Evolutionary conservation across 208 protist species (phyloP).

Genomic region (Acanthamoeba sp.): DNA sequence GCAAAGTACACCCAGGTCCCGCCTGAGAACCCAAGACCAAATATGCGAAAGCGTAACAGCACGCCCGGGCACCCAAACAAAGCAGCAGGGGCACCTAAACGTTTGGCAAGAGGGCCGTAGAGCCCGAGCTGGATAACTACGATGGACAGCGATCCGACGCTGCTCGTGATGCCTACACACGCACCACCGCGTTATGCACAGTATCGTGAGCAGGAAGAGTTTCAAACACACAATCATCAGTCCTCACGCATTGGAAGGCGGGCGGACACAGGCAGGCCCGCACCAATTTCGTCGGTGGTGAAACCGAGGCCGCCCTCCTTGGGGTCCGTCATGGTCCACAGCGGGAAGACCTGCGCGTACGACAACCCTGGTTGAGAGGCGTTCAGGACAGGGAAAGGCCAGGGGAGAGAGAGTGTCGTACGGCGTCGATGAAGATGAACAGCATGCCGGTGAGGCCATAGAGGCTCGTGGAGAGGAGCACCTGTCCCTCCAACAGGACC

Average conservation of each 20-base stretch:
- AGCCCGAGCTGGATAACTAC: not conserved
- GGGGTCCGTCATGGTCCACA: slow-evolving; percentile 29
- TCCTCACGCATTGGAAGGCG: too few species aligned
- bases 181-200: not conserved
- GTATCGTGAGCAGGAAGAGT: not conserved
- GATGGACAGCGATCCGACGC: not conserved
- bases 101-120: not conserved
- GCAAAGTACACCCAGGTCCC: not conserved
- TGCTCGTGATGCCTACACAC: slow-evolving; percentile 5
- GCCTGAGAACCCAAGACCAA: too few species aligned
- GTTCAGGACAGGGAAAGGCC: too few species aligned
- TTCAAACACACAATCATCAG: not conserved
- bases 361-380: not conserved
- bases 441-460: slow-evolving; percentile 27
- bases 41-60: too few species aligned
- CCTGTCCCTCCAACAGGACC: slow-evolving; percentile 1
- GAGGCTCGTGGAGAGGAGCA: slow-evolving; percentile 4
- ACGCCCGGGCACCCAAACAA: too few species aligned
- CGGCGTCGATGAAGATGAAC: slow-evolving; percentile 27
- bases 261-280: too few species aligned
- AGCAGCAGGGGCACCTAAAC: not conserved
- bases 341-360: not conserved
- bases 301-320: slow-evolving; percentile 12
- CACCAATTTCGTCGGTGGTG: slow-evolving; percentile 16
- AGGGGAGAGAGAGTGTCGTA: not conserved